A percentile compares a stretch with the other conserved stretches of the same genome.
Conservation (phyloP, 1,139 yeast genomes). For the Spencermartinsiella ligniputridi region DNA sequence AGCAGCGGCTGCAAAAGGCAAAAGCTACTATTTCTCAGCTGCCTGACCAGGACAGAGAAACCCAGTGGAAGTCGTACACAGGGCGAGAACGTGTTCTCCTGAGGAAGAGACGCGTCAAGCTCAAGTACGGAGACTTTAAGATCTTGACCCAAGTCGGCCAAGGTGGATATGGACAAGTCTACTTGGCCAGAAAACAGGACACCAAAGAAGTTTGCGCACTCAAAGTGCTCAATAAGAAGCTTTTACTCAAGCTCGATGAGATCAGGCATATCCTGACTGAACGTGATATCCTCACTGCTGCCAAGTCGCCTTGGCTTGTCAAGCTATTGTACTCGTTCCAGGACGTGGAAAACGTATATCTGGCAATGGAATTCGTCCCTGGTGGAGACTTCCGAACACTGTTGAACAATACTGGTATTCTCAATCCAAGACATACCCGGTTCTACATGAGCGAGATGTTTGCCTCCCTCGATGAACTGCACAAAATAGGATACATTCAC, state of each 20-base stretch:
- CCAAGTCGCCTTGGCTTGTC: slow-evolving; percentile 94
- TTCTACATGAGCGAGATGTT: slow-evolving; percentile 97
- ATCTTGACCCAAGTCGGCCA: slow-evolving; percentile 98
- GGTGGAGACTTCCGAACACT: slow-evolving; percentile 98
- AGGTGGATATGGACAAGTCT: slow-evolving; percentile 97
- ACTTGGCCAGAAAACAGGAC: slow-evolving; percentile 88
- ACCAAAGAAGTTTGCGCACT: slow-evolving; percentile 94
- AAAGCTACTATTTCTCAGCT: slow-evolving; percentile 50
- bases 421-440: slow-evolving; percentile 92
- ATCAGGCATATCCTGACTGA: slow-evolving; percentile 95
- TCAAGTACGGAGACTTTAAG: slow-evolving; percentile 91
- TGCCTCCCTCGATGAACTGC: slow-evolving; percentile 87
- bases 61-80: slow-evolving; percentile 76
- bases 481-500: slow-evolving; percentile 93
- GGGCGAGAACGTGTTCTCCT: slow-evolving; percentile 82
- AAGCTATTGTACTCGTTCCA: slow-evolving; percentile 93
- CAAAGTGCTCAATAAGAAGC: slow-evolving; percentile 82
- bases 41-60: slow-evolving; percentile 48
- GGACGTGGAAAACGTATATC: slow-evolving; percentile 80
- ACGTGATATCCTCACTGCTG: slow-evolving; percentile 90
- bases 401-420: slow-evolving; percentile 84
- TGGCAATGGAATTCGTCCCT: slow-evolving; percentile 99
- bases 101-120: slow-evolving; percentile 85
- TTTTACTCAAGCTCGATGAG: slow-evolving; percentile 85
- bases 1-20: slow-evolving; percentile 71